Base-by-base conservation (phyloP, 768 basidiomycete species). In the Termitomyces sp. region DNA sequence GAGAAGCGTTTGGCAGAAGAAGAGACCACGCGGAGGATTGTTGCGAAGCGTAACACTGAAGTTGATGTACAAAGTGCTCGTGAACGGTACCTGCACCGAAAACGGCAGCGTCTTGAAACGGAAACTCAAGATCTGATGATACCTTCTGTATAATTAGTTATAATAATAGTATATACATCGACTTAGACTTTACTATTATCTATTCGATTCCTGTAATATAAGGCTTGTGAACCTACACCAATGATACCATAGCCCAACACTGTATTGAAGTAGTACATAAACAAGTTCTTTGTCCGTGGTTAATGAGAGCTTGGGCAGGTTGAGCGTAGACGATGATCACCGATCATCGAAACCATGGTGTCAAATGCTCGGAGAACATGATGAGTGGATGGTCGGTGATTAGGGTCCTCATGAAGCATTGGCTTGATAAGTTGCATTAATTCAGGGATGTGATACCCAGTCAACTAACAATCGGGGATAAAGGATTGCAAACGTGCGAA, bases 11-110 rank as follows among this genome's bases (percentile, higher is more conserved):
- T 77, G 63, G 80, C 81, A 42, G 88, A 89, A 57, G 78, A 85
- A 56, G 86, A 87, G 67, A 84, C 82, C n/a, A 78, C 81, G 42
- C 86, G 86, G 69, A 81, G 88, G 61, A 79, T 83, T 40, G 82
- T 92, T 31, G 78, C 83, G 56, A 90, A 86, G 71, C 82, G 93
- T 62, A 96, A 96, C 70, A 87, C 82, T 32, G 87, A 91, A 42
- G 73, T 73, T n/a, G 85, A 86, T 57, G 83, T 96, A 42, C 80
- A 87, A 72, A 87, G 82, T 69, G 92, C 92, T 14, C 83, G 82
- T 57, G 83, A 87, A 62, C 82, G 93, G 57, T 94, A 90, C 68
- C 69, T 90, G 52, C 86, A 87, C 69, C 79, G 95, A 67, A 97
- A 97, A 76, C 84, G 89, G 54, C 84, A 83, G 71, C 89, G 83